A percentile compares a stretch with the other conserved stretches of the same genome.
phyloP scores from a whole-genome alignment of 371 early-diverging fungal genomes.

The Rhizopus microsporus region DNA sequence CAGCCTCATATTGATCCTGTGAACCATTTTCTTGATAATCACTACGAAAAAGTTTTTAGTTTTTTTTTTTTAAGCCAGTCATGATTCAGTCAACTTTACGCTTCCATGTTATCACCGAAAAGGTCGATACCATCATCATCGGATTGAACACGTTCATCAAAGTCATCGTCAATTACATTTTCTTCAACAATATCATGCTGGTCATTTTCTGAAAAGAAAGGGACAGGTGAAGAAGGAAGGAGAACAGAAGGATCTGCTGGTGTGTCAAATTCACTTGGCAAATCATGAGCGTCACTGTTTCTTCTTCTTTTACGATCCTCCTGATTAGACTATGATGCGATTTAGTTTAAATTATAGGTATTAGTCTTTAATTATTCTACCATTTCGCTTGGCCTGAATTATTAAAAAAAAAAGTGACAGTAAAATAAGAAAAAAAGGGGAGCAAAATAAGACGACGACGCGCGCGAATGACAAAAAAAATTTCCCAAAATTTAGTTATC shows the following conservation, averaged over 20 bases:
- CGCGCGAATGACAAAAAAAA: not conserved
- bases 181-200: constrained; percentile 40
- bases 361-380: not conserved
- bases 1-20: constrained; percentile 80
- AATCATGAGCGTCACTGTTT: constrained; percentile 30
- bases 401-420: not conserved
- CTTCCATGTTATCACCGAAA: constrained; percentile 76
- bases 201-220: constrained; percentile 49
- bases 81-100: constrained; percentile 34
- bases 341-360: not conserved
- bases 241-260: constrained; percentile 36
- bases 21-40: constrained; percentile 78
- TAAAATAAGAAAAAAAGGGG: not conserved
- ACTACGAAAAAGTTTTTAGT: constrained; percentile 29
- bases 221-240: constrained; percentile 47
- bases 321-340: constrained; percentile 8
- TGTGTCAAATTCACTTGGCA: constrained; percentile 13
- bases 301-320: constrained; percentile 54
- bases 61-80: constrained; percentile 22
- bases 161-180: constrained; percentile 29
- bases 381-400: not conserved
- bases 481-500: not conserved
- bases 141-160: constrained; percentile 57
- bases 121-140: constrained; percentile 82
- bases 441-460: not conserved